Percentiles rank a stretch among this genome's conserved stretches.
Conservation (phyloP, 352 stramenopile genomes). For the Phytophthora melonis region DNA sequence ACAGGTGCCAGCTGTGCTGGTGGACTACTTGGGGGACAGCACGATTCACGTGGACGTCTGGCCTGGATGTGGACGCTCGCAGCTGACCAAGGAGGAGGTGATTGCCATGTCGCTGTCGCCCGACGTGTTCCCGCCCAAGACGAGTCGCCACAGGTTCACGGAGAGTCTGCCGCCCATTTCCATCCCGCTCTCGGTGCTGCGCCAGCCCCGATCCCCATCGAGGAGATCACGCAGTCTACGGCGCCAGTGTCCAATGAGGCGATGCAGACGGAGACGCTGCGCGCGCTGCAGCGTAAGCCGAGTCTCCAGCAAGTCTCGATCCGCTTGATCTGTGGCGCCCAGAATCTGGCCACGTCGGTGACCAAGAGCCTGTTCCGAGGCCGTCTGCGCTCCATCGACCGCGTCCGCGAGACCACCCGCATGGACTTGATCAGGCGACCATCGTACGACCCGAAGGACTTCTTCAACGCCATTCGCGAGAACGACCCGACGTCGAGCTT, state of each 20-base stretch:
- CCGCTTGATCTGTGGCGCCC: slow-evolving; percentile 76
- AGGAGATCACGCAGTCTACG: slow-evolving; percentile 37
- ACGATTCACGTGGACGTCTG: slow-evolving; percentile 86
- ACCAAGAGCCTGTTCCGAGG: slow-evolving; percentile 80
- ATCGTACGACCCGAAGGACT: slow-evolving; percentile 66
- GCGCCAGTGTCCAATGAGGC: slow-evolving; percentile 20
- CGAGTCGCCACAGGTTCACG: slow-evolving; percentile 83
- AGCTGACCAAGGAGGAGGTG: slow-evolving; percentile 82
- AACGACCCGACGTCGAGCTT: slow-evolving; percentile 88
- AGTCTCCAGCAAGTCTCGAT: slow-evolving; percentile 80
- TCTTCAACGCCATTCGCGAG: slow-evolving; percentile 85
- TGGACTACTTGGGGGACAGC: slow-evolving; percentile 82
- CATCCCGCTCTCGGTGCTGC: slow-evolving; percentile 78
- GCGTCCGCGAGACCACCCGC: slow-evolving; percentile 50
- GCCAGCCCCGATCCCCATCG: slow-evolving; percentile 64
- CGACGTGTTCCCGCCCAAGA: slow-evolving; percentile 88
- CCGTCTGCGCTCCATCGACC: slow-evolving; percentile 70
- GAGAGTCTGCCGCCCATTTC: slow-evolving; percentile 86
- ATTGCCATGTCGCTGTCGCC: slow-evolving; percentile 86
- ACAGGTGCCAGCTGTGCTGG: slow-evolving; percentile 78
- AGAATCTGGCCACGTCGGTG: slow-evolving; percentile 75
- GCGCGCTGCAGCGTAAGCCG: slow-evolving; percentile 37
- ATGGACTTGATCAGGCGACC: slow-evolving; percentile 82
- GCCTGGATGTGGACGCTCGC: slow-evolving; percentile 70
- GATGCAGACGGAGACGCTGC: slow-evolving; percentile 22